A percentile compares a stretch with the other conserved stretches of the same genome.
Evolutionary conservation across 164 flowering plant genomes (phyloP).

Genomic region (Platanus orientalis): DNA sequence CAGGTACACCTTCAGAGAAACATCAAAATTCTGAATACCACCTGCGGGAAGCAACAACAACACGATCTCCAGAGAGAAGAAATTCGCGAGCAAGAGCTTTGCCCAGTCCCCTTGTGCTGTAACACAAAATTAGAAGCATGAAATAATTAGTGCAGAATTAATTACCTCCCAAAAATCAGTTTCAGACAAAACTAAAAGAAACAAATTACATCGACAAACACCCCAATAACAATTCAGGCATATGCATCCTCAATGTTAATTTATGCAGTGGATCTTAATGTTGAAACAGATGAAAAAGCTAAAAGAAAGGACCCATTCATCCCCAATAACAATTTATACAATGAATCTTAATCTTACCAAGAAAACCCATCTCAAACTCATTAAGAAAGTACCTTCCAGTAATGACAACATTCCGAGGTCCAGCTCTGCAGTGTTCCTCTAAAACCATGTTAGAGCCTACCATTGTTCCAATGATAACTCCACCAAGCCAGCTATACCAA

Average conservation of each 20-base stretch:
- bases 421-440: constrained; percentile 82
- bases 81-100: constrained; percentile 98
- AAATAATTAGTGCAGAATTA: no score
- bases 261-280: no score
- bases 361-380: background rate
- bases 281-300: no score
- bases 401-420: constrained; percentile 89
- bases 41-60: constrained; percentile 93
- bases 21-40: constrained; percentile 21
- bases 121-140: constrained; percentile 9
- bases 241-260: no score
- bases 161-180: no score
- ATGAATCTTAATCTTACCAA: background rate
- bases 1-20: background rate
- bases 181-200: no score
- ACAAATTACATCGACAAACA: no score
- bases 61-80: constrained; percentile 94
- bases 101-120: constrained; percentile 93
- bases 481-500: constrained; percentile 99
- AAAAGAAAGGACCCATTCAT: no score
- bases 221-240: no score
- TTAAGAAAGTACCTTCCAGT: constrained; percentile 74
- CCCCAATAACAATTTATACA: background rate
- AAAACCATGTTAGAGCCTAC: constrained; percentile 91
- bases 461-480: constrained; percentile 92